Conservation (phyloP, 2,329 filamentous ascomycete species). For the Rutstroemia sp. region DNA sequence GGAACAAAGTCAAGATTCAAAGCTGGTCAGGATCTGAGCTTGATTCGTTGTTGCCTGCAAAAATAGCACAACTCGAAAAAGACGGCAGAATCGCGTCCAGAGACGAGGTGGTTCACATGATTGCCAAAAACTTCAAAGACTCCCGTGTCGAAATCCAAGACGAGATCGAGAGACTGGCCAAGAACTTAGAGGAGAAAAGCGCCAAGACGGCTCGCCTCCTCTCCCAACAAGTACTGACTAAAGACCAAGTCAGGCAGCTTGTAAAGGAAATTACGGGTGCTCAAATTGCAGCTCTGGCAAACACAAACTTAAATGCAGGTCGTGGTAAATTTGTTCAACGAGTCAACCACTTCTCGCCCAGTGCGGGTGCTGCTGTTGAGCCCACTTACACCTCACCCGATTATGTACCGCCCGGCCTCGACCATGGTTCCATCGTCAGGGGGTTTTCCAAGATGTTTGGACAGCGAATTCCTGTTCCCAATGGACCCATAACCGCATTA, state of each 20-base stretch:
- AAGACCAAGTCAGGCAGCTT: constrained; percentile 16
- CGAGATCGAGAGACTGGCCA: constrained; percentile 14
- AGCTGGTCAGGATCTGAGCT: constrained; percentile 13
- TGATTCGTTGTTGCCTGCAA: constrained; percentile 14
- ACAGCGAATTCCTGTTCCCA: constrained; percentile 20
- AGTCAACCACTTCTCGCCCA: constrained; percentile 67
- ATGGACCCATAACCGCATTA: constrained; percentile 50
- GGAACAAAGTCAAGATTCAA: constrained; percentile 7
- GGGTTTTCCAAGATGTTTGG: constrained; percentile 15
- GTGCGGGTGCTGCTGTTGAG: constrained; percentile 60
- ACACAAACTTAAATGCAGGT: constrained; percentile 18
- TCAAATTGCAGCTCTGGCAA: constrained; percentile 24
- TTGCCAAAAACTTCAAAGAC: constrained; percentile 69
- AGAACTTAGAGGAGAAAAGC: constrained; percentile 15
- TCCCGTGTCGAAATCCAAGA: constrained; percentile 6
- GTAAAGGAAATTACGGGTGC: constrained; percentile 13
- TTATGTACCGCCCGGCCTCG: constrained; percentile 3
- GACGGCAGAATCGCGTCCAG: constrained; percentile 17
- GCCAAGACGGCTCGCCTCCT: constrained; percentile 4
- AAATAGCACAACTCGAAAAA: constrained; percentile 11
- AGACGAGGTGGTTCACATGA: constrained; percentile 71
- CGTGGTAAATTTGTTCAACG: constrained; percentile 27
- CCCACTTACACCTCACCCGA: constrained; percentile 48
- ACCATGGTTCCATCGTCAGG: constrained; percentile 3
- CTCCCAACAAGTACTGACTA: constrained; percentile 9